A percentile compares a stretch with the other conserved stretches of the same genome.
Conservation (phyloP, 495 filamentous ascomycete species). For the Aspergillus olivimuriae region DNA sequence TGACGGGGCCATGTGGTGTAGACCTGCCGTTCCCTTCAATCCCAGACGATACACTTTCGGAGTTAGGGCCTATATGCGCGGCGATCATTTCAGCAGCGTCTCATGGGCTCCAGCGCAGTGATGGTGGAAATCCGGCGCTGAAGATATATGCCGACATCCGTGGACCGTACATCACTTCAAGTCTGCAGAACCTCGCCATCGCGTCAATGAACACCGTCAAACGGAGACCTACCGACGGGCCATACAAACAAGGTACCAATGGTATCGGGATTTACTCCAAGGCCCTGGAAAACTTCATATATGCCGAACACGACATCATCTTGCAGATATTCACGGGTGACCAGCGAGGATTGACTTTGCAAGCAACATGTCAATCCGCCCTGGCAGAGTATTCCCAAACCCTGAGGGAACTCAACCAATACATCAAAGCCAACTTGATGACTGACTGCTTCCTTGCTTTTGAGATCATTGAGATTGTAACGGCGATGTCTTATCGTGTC, state of each 20-base stretch:
- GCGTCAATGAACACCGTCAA: slow-evolving; percentile 86
- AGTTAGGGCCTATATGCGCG: slow-evolving; percentile 50
- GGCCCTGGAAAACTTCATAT: slow-evolving; percentile 78
- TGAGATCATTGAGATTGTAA: slow-evolving; percentile 91
- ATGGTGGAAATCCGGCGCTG: slow-evolving; percentile 53
- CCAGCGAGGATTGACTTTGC: slow-evolving; percentile 72
- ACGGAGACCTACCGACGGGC: slow-evolving; percentile 67
- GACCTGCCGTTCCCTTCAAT: slow-evolving; percentile 66
- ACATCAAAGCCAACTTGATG: slow-evolving; percentile 76
- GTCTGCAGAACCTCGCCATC: slow-evolving; percentile 75
- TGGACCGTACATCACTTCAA: slow-evolving; percentile 73
- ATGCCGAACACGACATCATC: slow-evolving; percentile 84
- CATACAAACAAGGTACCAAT: slow-evolving; percentile 87
- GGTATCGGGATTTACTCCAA: slow-evolving; percentile 86
- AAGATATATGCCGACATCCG: slow-evolving; percentile 80
- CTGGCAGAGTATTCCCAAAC: slow-evolving; percentile 81
- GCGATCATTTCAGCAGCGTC: slow-evolving; percentile 50
- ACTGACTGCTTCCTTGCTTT: slow-evolving; percentile 96
- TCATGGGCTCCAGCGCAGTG: slow-evolving; percentile 38
- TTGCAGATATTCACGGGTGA: slow-evolving; percentile 75
- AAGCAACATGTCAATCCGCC: slow-evolving; percentile 66
- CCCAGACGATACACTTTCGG: slow-evolving; percentile 48
- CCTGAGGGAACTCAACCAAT: slow-evolving; percentile 78
- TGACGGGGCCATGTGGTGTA: slow-evolving; percentile 10
- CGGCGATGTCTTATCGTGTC: slow-evolving; percentile 68